Evolutionary conservation across 75 land plant species (phyloP), one percentile per base, ranked within the genome.

Genomic region (Adiantum capillusveneris): DNA sequence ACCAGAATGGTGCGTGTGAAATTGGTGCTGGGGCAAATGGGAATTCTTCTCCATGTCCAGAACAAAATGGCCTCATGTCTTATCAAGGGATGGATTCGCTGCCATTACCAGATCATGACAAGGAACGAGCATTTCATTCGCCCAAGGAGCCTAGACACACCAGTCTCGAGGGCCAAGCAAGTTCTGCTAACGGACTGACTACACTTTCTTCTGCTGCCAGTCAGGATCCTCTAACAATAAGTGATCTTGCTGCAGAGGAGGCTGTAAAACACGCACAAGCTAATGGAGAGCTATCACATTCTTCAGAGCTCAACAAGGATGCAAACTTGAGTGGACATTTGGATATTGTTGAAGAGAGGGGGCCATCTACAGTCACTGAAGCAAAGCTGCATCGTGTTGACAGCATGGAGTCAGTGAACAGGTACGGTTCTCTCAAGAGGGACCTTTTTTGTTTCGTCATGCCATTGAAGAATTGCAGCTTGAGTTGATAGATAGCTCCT

Each of bases 341-440:
- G 60, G 52, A 51, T 44, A 50, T 24, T 57, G 61, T 29, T 56
- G 81, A 44, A 79, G 76, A 6, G 13, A 59, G 65, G 65, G 67
- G 9, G 49, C 62, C 25, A 18, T 18, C 24, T 42, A 50, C 29
- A 22, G 11, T 17, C 66, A 75, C 11, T 64, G 48, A 39, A 53
- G 64, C 30, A 36, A 53, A 62, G 27, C 66, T 84, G 34, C 83
- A 81, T 64, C 81, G 81, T 28, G 49, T 69, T 58, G 81, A 56
- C 44, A 90, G 91, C 62, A 81, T 71, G 31, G 96, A 85, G 39
- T 90, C 96, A 41, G 16, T 90, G 31, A 78, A 81, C 65, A 90
- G 98, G 96, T 71, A 62, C n/a, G n/a, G n/a, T n/a, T n/a, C n/a
- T n/a, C n/a, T n/a, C n/a, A n/a, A n/a, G n/a, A n/a, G n/a, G n/a